Evolutionary conservation across 2,329 filamentous ascomycete genomes (phyloP).

Genomic region (Paraphaeosphaeria sporulosa): DNA sequence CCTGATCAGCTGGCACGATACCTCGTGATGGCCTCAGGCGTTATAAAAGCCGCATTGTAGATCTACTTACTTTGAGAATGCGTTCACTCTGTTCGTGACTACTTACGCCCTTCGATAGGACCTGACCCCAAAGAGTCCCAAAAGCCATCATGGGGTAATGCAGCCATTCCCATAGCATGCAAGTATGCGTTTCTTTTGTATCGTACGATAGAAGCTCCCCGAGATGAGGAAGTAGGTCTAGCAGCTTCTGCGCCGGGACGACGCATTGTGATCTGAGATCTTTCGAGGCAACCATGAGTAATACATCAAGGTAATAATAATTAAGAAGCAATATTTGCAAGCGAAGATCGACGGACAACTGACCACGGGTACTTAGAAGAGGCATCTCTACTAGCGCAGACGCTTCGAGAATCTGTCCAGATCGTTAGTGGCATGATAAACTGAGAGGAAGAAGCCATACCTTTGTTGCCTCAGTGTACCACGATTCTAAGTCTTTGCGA

Average conservation of each 20-base stretch:
- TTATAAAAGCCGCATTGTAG: background rate
- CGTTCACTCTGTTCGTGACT: background rate
- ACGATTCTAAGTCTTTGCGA: background rate
- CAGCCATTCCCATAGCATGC: conserved; percentile 15
- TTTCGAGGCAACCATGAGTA: conserved; percentile 10
- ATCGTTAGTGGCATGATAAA: background rate
- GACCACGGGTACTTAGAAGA: conserved; percentile 4
- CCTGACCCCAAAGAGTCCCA: conserved; percentile 3
- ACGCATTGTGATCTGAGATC: conserved; percentile 11
- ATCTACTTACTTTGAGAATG: background rate
- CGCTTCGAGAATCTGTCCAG: conserved; percentile 13
- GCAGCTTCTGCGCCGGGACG: conserved; percentile 8
- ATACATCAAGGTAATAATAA: conserved; percentile 8
- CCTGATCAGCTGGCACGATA: background rate
- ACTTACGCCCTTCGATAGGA: background rate
- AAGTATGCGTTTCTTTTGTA: background rate
- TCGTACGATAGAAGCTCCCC: background rate
- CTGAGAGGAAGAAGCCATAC: background rate
- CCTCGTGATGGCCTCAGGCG: background rate
- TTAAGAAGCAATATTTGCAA: conserved; percentile 8
- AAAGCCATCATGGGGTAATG: conserved; percentile 14
- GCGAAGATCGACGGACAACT: conserved; percentile 4
- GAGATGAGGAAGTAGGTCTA: conserved; percentile 7
- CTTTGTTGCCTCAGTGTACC: conserved; percentile 7
- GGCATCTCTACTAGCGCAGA: conserved; percentile 12